Evolutionary conservation across 257 asterid species (phyloP), one percentile per base, ranked within the genome.

Genomic region (Eustoma russellianum): DNA sequence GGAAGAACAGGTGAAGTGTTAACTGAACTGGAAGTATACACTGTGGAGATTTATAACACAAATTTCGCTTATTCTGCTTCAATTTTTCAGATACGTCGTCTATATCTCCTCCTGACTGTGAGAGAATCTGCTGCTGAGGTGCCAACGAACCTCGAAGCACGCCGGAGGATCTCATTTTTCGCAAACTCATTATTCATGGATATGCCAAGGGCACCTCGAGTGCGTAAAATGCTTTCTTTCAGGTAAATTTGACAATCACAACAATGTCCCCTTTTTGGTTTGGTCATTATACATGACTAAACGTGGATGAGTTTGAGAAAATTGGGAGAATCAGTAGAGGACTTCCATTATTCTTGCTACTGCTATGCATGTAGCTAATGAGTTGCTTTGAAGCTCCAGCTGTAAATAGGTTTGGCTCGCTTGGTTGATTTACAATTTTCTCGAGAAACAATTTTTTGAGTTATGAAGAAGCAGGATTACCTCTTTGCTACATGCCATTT

Each of bases 201-300:
- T 64, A 92, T 92, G 97, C 98, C 98, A 44, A 85, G 79, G 41
- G 95, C 98, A 17, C 98, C 98, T 62, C 83, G 86, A 72, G 98
- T 92, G 67, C 95, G 90, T 57, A 92, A 92, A 83, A 92, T 92
- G 98, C 79, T 87, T 46, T 87, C 98, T 47, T 92, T 92, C 85
- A 83, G 96, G 98, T 80, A 60, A 50, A 44, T 1, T 41, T 49
- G 43, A 38, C n/a, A n/a, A n/a, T n/a, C n/a, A n/a, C 43, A 38
- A 6, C 11, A 38, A 7, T 5, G 12, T 38, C 7, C 9, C 43
- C 9, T 8, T 38, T 11, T 38, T 38, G 9, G 5, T 11, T n/a
- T 24, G 30, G 48, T 35, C 17, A 15, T 28, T 38, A 53, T 38
- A 38, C 12, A 38, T 38, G 43, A 38, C 43, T 38, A 7, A 38